Evolutionary conservation across 495 filamentous ascomycete species (phyloP), one percentile per base, ranked within the genome.

Genomic region (Podospora anserina): DNA sequence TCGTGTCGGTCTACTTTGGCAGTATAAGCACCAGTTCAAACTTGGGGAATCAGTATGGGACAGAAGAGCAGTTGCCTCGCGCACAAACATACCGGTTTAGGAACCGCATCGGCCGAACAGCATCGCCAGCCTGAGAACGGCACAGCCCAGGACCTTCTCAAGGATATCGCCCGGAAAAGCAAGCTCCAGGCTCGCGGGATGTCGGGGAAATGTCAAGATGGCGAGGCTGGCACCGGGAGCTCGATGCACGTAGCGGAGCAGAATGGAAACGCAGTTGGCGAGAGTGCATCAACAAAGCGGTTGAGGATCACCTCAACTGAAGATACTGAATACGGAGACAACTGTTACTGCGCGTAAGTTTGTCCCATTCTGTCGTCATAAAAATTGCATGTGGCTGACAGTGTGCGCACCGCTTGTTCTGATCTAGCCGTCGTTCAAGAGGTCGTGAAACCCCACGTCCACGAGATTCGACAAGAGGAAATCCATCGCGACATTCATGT

Each of bases 401-500:
- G 23, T 23, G 23, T 23, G 1, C 23, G 23, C 30, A 32, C 30
- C 30, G 0, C 30, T 7, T 32, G 30, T 7, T 32, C n/a, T n/a
- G n/a, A 20, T 26, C 55, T 58, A 87, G 86, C 84, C 67, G 82
- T 88, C 19, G 81, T 77, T 11, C 86, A 88, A 54, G 85, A 89
- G 71, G 78, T 75, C 1, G 74, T 89, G 61, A 77, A 76, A 20
- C 78, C 77, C 7, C 69, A 78, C 0, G 70, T 77, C 3, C 85
- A 85, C 71, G 76, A 87, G 53, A 76, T 87, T 55, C 70, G 75
- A 16, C 71, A 87, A 72, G 82, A 88, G 70, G 62, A 69, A 7
- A 84, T 87, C 32, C 79, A 83, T 4, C 83, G 85, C 28, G 86
- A 88, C 34, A 84, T 87, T 67, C 86, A 89, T 71, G 80, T 78